phyloP scores from a whole-genome alignment of 192 early-diverging fungal genomes.

The Umbelopsis isabellina region DNA sequence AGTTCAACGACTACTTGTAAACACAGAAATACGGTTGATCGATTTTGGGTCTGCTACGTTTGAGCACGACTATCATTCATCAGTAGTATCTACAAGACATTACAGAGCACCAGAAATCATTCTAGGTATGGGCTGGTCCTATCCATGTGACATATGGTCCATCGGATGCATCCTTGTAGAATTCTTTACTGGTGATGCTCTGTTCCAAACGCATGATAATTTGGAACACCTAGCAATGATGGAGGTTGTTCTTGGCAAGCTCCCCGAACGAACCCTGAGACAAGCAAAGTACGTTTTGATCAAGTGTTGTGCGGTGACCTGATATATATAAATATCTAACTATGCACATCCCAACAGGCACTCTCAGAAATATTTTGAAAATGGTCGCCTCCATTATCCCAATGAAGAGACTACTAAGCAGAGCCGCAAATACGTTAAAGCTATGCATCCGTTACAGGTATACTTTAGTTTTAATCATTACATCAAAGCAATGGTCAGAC shows the following conservation, averaged over 20 bases:
- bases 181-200: slow-evolving; percentile 90
- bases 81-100: slow-evolving; percentile 92
- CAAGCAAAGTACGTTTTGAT: slow-evolving; percentile 40
- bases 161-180: slow-evolving; percentile 97
- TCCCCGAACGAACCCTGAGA: slow-evolving; percentile 69
- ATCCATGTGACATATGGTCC: slow-evolving; percentile 98
- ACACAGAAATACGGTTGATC: slow-evolving; percentile 84
- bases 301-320: not conserved
- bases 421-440: slow-evolving; percentile 65
- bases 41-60: slow-evolving; percentile 97
- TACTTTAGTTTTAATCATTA: not conserved
- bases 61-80: slow-evolving; percentile 89
- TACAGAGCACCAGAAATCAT: slow-evolving; percentile 98
- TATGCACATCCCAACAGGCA: slow-evolving; percentile 33
- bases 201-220: slow-evolving; percentile 98
- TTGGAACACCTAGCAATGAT: slow-evolving; percentile 97
- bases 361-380: slow-evolving; percentile 57
- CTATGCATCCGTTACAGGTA: slow-evolving; percentile 35
- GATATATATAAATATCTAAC: not conserved
- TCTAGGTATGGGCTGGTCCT: slow-evolving; percentile 92
- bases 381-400: slow-evolving; percentile 55
- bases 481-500: not conserved
- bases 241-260: slow-evolving; percentile 82
- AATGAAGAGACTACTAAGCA: slow-evolving; percentile 54
- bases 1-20: slow-evolving; percentile 63